Evolutionary conservation across 768 basidiomycete species (phyloP).

Genomic region (Asterophora lycoperdoides): DNA sequence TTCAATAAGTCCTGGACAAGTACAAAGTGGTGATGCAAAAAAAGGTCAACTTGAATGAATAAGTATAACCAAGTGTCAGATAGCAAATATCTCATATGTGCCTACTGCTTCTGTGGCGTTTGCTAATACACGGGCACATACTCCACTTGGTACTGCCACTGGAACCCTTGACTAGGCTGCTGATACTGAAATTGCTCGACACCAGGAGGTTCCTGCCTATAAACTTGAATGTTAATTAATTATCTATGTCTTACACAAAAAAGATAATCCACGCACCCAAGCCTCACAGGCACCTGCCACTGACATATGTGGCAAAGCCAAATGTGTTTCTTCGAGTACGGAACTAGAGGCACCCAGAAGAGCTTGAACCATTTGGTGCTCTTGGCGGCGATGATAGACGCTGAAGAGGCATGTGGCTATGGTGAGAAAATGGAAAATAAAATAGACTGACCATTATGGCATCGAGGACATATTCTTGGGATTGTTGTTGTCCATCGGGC

Average conservation of each 20-base stretch:
- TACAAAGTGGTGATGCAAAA: no score
- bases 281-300: conserved; percentile 50
- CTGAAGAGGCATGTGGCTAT: conserved; percentile 27
- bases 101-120: conserved; percentile 15
- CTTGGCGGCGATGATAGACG: conserved; percentile 58
- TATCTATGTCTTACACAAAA: no score
- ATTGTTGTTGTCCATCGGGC: conserved; percentile 45
- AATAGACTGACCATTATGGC: conserved; percentile 63
- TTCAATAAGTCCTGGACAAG: no score
- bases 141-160: conserved; percentile 30
- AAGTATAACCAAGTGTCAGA: no score
- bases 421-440: conserved; percentile 5
- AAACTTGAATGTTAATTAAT: neutral
- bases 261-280: conserved; percentile 36
- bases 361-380: conserved; percentile 71
- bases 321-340: conserved; percentile 54
- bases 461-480: conserved; percentile 63
- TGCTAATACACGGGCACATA: conserved; percentile 40
- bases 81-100: neutral
- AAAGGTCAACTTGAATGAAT: no score
- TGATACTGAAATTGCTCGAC: conserved; percentile 17
- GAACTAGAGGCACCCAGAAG: conserved; percentile 69
- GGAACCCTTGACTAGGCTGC: conserved; percentile 21
- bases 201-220: conserved; percentile 33
- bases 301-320: conserved; percentile 75